Conservation (phyloP, 495 filamentous ascomycete species). For the Tirmania nivea region DNA sequence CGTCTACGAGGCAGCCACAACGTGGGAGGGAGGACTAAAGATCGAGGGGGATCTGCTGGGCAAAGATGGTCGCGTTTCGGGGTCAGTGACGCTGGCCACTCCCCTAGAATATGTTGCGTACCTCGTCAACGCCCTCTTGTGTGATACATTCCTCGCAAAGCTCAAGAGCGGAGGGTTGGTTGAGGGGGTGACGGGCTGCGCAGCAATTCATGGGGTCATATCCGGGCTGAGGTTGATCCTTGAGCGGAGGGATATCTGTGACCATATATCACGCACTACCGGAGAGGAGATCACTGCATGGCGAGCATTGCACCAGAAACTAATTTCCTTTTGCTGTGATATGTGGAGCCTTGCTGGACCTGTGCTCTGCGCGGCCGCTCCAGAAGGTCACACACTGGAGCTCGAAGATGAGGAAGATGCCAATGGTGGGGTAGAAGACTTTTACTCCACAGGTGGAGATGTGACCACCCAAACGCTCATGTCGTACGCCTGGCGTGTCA, state of each 20-base stretch:
- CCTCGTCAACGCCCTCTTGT: constrained; percentile 7
- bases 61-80: background rate
- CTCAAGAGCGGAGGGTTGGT: constrained; percentile 3
- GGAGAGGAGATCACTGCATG: constrained; percentile 23
- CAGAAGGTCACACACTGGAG: constrained; percentile 64
- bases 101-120: constrained; percentile 2
- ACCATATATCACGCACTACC: constrained; percentile 10
- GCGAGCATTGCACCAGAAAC: constrained; percentile 30
- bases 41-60: background rate
- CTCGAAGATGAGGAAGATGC: constrained; percentile 40
- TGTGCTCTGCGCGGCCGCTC: constrained; percentile 73
- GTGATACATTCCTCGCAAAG: constrained; percentile 6
- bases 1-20: constrained; percentile 6
- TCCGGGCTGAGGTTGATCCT: constrained; percentile 11
- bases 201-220: constrained; percentile 15
- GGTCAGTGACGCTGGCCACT: background rate
- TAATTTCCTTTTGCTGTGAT: constrained; percentile 32
- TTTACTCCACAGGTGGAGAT: constrained; percentile 26
- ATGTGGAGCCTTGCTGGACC: constrained; percentile 57
- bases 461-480: constrained; percentile 61
- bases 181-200: constrained; percentile 6
- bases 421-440: background rate
- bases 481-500: constrained; percentile 78
- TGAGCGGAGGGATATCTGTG: constrained; percentile 19
- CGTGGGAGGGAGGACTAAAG: background rate